A percentile compares a stretch with the other conserved stretches of the same genome.
Evolutionary conservation across 306 rosid species (phyloP).

Genomic region (Begonia masoniana): DNA sequence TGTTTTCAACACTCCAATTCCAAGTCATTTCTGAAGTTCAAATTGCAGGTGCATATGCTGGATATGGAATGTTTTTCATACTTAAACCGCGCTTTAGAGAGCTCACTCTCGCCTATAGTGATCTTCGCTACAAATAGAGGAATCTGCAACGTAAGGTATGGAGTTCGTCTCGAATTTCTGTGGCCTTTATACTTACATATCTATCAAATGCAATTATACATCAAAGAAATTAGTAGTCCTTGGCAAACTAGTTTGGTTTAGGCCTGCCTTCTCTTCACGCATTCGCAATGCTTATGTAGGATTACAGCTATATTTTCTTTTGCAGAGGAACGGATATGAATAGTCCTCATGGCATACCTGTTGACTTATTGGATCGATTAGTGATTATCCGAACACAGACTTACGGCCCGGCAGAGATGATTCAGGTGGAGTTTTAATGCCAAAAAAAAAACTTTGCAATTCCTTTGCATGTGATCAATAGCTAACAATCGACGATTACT

Average conservation of each 20-base stretch:
- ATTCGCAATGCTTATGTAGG: no score
- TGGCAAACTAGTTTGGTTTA: no score
- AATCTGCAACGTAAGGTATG: conserved; percentile 91
- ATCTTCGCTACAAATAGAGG: conserved; percentile 99
- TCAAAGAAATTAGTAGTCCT: no score
- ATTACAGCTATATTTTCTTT: background rate
- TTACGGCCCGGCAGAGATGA: conserved; percentile 90
- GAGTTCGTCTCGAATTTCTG: background rate
- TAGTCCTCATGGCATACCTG: conserved; percentile 98
- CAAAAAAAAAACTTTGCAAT: background rate
- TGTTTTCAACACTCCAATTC: background rate
- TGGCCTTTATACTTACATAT: no score
- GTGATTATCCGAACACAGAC: conserved; percentile 75
- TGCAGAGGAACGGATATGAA: conserved; percentile 72
- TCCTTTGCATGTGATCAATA: background rate
- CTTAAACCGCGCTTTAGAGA: conserved; percentile 90
- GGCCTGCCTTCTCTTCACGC: no score
- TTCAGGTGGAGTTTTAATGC: conserved; percentile 38
- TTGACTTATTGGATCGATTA: conserved; percentile 83
- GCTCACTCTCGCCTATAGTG: conserved; percentile 91
- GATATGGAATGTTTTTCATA: conserved; percentile 58
- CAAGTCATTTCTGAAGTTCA: background rate
- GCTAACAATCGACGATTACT: background rate
- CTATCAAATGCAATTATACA: no score
- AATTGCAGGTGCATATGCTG: background rate